Base-by-base conservation (phyloP, 306 rosid genomes). In the Hippophae rhamnoides region DNA sequence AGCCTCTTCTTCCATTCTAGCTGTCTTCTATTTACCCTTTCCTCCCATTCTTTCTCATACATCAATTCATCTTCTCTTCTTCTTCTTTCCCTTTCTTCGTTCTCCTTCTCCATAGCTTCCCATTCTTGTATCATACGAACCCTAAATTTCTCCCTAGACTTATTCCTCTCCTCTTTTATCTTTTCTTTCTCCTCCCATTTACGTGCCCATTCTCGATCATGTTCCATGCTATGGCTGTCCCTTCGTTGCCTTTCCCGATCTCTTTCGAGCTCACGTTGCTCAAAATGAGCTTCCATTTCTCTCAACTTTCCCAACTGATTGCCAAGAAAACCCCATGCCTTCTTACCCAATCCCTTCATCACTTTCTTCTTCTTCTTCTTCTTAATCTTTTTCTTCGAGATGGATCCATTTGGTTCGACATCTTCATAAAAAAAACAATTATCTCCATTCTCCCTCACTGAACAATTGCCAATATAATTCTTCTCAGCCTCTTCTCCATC, bases 1-100 rank as follows among this genome's bases (percentile, higher is more conserved):
- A 92, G 75, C 86, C 98, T 78, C 76, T 77, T 82, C 89, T 79
- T 87, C 95, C 95, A 83, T 54, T 87, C 96, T 23, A 69, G 55
- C 67, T 96, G 76, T 74, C 85, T 83, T 74, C 81, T 79, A 40
- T 78, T 83, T 83, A 79, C 85, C 68, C 96, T 77, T 65, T 85
- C 98, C 67, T 87, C 95, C 82, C 84, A 79, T 66, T 87, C 89
- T 77, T 86, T 78, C 66, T 79, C 88, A 9, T 60, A 75, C 66
- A 71, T 62, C 63, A 87, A 72, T 67, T 76, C 88, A 45, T 85
- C 95, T 67, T 87, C 93, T 73, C 90, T 79, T 68, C 93, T 83
- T 73, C 90, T 81, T 71, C 82, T 80, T 65, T 87, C 93, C 64
- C 84, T 76, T 74, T 80, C 93, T 66, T 81, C 85, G 41, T 73